These are phyloP conservation scores for Phytophthora cactorum DNA, from an alignment of 352 stramenopile genomes.

Conservation along the genomic window DNA sequence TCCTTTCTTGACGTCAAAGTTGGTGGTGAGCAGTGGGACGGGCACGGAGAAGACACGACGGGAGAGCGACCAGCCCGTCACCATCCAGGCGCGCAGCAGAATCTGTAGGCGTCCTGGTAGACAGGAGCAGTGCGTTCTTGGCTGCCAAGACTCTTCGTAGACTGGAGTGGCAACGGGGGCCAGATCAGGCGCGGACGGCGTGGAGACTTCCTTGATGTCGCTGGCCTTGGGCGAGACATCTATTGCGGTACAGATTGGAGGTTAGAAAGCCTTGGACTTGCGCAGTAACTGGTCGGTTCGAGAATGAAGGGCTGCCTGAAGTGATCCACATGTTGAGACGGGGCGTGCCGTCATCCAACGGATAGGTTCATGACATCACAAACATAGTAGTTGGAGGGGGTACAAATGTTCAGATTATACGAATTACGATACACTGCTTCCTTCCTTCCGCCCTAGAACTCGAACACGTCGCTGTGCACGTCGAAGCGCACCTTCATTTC, in stretches of 20 bases:
- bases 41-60: slow-evolving; percentile 28
- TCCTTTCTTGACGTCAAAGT: slow-evolving; percentile 44
- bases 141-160: slow-evolving; percentile 8
- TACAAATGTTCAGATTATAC: no score
- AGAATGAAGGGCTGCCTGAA: neutral
- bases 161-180: no score
- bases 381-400: no score
- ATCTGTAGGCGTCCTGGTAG: slow-evolving; percentile 10
- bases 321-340: neutral
- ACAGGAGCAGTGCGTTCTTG: slow-evolving; percentile 2
- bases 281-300: neutral
- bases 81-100: slow-evolving; percentile 28
- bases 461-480: slow-evolving; percentile 45
- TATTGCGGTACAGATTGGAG: neutral
- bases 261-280: neutral
- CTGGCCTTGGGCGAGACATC: slow-evolving; percentile 11
- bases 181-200: slow-evolving; percentile 8
- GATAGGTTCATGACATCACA: no score
- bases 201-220: slow-evolving; percentile 9
- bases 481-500: slow-evolving; percentile 48
- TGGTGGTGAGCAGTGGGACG: slow-evolving; percentile 28
- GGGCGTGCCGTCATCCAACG: neutral
- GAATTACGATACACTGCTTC: neutral
- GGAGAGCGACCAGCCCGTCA: slow-evolving; percentile 28
- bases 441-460: slow-evolving; percentile 24